Conservation (phyloP, 371 early-diverging fungal species). For the Coemansia sp. region DNA sequence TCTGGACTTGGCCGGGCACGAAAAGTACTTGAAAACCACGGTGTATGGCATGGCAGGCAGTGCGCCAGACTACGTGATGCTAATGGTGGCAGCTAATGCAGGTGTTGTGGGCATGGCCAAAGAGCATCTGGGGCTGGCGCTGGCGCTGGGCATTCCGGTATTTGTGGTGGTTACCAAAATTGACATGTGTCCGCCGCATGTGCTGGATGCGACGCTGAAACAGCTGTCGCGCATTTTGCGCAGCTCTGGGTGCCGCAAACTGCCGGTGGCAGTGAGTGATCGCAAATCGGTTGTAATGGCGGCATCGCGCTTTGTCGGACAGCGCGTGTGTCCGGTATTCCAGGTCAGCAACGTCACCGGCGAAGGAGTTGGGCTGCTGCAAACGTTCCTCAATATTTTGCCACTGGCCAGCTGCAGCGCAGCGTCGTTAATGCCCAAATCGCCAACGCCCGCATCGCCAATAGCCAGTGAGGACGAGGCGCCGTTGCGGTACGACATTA, state of each 20-base stretch:
- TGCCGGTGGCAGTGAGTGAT: constrained; percentile 82
- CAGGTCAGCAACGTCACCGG: constrained; percentile 92
- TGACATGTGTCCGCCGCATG: constrained; percentile 86
- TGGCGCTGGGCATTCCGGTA: constrained; percentile 84
- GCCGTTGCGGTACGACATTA: constrained; percentile 79
- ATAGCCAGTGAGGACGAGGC: constrained; percentile 2
- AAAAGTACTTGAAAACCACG: constrained; percentile 91
- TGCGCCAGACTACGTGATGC: constrained; percentile 87
- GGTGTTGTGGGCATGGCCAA: constrained; percentile 93
- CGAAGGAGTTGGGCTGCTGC: constrained; percentile 77
- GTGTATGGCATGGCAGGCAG: constrained; percentile 91
- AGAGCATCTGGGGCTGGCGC: constrained; percentile 87
- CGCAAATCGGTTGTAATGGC: constrained; percentile 79
- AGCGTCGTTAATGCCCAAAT: neutral
- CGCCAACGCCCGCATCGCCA: neutral
- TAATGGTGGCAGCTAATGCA: constrained; percentile 90
- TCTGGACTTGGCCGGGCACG: constrained; percentile 91
- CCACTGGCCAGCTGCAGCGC: constrained; percentile 45
- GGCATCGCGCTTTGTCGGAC: constrained; percentile 77
- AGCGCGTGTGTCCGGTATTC: constrained; percentile 91
- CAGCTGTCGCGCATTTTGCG: constrained; percentile 81
- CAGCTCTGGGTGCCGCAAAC: constrained; percentile 86
- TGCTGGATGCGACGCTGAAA: constrained; percentile 79
- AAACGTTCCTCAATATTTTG: constrained; percentile 79
- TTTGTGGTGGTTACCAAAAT: constrained; percentile 90